Conservation (phyloP, 225 moss, liverwort and hornwort genomes). For the Climacium dendroides region DNA sequence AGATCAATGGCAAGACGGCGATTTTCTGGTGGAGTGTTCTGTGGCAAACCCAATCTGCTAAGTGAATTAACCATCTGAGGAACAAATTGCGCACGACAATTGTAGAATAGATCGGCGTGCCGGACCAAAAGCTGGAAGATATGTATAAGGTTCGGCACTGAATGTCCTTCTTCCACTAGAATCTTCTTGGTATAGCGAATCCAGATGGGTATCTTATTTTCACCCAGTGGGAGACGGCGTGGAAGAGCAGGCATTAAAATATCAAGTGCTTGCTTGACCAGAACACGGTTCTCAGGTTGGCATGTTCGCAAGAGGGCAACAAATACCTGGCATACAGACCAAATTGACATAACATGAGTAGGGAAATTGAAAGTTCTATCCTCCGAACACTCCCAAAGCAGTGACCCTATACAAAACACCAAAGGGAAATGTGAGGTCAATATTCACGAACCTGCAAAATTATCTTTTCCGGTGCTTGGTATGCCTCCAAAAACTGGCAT, state of each 20-base stretch:
- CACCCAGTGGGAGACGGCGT: constrained; percentile 81
- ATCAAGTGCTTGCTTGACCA: constrained; percentile 98
- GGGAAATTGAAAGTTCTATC: background rate
- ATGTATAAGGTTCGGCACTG: constrained; percentile 95
- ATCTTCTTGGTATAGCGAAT: constrained; percentile 99
- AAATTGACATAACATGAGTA: constrained; percentile 1
- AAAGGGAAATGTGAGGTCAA: background rate
- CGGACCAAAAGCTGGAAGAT: constrained; percentile 98
- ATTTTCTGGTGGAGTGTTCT: constrained; percentile 89
- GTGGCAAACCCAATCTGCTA: constrained; percentile 91
- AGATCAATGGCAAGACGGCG: constrained; percentile 97
- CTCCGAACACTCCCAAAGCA: background rate
- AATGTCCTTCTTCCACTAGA: constrained; percentile 97
- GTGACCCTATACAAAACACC: background rate
- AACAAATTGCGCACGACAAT: constrained; percentile 96
- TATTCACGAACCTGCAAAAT: constrained; percentile 71
- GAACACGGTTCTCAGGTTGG: constrained; percentile 95
- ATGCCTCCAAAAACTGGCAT: constrained; percentile 97
- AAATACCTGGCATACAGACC: constrained; percentile 56
- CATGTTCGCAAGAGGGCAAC: constrained; percentile 97
- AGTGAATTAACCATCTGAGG: constrained; percentile 99
- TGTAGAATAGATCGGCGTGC: constrained; percentile 94
- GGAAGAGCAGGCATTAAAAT: constrained; percentile 99
- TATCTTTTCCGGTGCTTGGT: constrained; percentile 99
- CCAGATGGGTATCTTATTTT: constrained; percentile 99